Evolutionary conservation across 164 flowering plant genomes (phyloP).

Genomic region (Stephania cephalantha): DNA sequence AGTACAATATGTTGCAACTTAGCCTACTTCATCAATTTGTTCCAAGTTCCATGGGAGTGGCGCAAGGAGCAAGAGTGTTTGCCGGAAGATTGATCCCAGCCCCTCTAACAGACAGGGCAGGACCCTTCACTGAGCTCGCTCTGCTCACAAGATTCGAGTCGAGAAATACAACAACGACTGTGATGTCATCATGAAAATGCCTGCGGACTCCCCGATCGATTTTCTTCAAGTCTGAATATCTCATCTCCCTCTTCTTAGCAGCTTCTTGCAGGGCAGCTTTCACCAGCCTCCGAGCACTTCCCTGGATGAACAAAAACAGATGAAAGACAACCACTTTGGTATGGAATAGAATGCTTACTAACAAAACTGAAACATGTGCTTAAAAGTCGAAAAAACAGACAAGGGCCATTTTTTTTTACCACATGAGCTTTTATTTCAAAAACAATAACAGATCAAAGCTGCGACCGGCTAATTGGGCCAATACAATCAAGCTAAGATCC

Average conservation of each 20-base stretch:
- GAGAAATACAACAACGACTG: constrained; percentile 59
- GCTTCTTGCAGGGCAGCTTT: constrained; percentile 77
- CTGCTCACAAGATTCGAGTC: constrained; percentile 47
- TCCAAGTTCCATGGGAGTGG: constrained; percentile 35
- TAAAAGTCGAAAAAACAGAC: background rate
- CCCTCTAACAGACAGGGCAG: constrained; percentile 47
- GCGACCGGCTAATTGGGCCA: too few relatives aligned
- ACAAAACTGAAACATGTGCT: background rate
- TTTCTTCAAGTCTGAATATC: constrained; percentile 67
- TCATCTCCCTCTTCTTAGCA: constrained; percentile 85
- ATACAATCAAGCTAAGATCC: too few relatives aligned
- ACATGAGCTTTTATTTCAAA: background rate
- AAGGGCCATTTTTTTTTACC: background rate
- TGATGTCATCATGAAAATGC: constrained; percentile 77
- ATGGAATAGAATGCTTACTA: background rate
- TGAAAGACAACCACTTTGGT: background rate
- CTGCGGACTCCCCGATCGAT: constrained; percentile 77
- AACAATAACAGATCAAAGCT: background rate
- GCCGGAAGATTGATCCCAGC: constrained; percentile 40
- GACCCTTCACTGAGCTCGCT: constrained; percentile 38
- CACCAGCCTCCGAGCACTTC: constrained; percentile 69
- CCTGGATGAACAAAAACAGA: constrained; percentile 41
- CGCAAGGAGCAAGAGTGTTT: constrained; percentile 48
- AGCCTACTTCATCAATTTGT: constrained; percentile 21
- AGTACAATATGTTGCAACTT: constrained; percentile 21